These are phyloP conservation scores for Psilocybe subaeruginosa DNA, from an alignment of 768 basidiomycete species.

Conservation along the genomic window DNA sequence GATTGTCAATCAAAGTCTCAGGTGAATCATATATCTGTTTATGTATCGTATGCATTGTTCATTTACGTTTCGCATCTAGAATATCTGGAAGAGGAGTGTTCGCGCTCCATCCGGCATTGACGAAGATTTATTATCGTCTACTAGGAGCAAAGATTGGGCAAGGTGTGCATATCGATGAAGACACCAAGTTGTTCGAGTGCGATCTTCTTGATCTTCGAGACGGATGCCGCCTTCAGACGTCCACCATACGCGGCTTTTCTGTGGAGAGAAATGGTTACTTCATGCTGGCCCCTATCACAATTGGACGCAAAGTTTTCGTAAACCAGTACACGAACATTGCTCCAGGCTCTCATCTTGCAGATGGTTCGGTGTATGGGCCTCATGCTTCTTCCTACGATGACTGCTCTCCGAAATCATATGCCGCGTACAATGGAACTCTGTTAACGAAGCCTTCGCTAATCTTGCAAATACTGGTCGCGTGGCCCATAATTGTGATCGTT, in stretches of 20 bases:
- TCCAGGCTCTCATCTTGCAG: slow-evolving; percentile 40
- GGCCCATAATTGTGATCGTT: slow-evolving; percentile 41
- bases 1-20: slow-evolving; percentile 42
- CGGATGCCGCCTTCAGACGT: slow-evolving; percentile 44
- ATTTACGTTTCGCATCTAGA: slow-evolving; percentile 13
- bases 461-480: slow-evolving; percentile 39
- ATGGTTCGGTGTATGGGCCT: slow-evolving; percentile 44
- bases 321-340: slow-evolving; percentile 49
- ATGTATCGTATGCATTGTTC: background rate
- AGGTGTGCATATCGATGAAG: slow-evolving; percentile 40
- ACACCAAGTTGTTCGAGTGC: slow-evolving; percentile 43
- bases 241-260: slow-evolving; percentile 44
- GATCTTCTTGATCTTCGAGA: slow-evolving; percentile 47
- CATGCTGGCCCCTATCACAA: slow-evolving; percentile 38
- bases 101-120: slow-evolving; percentile 36
- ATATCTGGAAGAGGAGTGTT: slow-evolving; percentile 47
- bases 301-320: slow-evolving; percentile 40
- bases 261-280: slow-evolving; percentile 49
- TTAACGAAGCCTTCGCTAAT: slow-evolving; percentile 31
- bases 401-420: slow-evolving; percentile 37
- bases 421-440: slow-evolving; percentile 42
- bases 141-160: slow-evolving; percentile 47
- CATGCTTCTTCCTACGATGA: slow-evolving; percentile 46
- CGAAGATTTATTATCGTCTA: slow-evolving; percentile 45
- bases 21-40: slow-evolving; percentile 14